Conservation (phyloP, 2,329 filamentous ascomycete genomes). For the Polytolypa hystricis region DNA sequence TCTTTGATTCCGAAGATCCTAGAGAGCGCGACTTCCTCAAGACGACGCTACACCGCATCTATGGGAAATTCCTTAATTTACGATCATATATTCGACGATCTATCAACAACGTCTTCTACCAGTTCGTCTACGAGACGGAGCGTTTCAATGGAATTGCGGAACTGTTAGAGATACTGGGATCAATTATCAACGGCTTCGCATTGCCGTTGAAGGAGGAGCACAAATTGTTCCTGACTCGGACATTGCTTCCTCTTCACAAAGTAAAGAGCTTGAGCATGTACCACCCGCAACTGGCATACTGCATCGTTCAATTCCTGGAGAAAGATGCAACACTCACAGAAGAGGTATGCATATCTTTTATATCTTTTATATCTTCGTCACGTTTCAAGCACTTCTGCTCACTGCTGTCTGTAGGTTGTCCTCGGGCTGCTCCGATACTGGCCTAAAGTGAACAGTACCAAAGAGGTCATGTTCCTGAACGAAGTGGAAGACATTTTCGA, state of each 20-base stretch:
- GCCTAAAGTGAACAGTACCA: slow-evolving; percentile 99
- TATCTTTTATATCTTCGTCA: no score
- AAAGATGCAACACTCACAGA: slow-evolving; percentile 96
- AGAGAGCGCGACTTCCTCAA: slow-evolving; percentile 95
- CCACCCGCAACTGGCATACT: slow-evolving; percentile 94
- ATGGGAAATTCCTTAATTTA: slow-evolving; percentile 96
- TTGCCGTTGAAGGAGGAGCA: slow-evolving; percentile 96
- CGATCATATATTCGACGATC: slow-evolving; percentile 94
- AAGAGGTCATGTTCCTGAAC: slow-evolving; percentile 99
- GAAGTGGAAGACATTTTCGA: slow-evolving; percentile 99
- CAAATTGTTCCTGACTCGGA: slow-evolving; percentile 91
- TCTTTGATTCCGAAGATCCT: slow-evolving; percentile 97
- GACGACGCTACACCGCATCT: slow-evolving; percentile 94
- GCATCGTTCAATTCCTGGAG: slow-evolving; percentile 96
- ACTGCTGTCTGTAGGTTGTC: slow-evolving; percentile 55
- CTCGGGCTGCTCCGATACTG: slow-evolving; percentile 90
- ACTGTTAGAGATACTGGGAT: slow-evolving; percentile 88
- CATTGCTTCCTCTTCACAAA: slow-evolving; percentile 89
- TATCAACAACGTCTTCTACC: slow-evolving; percentile 99
- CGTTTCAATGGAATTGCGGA: slow-evolving; percentile 97
- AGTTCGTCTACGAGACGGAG: slow-evolving; percentile 98
- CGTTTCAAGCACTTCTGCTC: no score
- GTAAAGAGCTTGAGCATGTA: slow-evolving; percentile 99
- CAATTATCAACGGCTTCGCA: slow-evolving; percentile 98
- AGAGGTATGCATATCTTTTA: no score